phyloP scores from a whole-genome alignment of 331 rosid genomes.

The Quercus phellos region DNA sequence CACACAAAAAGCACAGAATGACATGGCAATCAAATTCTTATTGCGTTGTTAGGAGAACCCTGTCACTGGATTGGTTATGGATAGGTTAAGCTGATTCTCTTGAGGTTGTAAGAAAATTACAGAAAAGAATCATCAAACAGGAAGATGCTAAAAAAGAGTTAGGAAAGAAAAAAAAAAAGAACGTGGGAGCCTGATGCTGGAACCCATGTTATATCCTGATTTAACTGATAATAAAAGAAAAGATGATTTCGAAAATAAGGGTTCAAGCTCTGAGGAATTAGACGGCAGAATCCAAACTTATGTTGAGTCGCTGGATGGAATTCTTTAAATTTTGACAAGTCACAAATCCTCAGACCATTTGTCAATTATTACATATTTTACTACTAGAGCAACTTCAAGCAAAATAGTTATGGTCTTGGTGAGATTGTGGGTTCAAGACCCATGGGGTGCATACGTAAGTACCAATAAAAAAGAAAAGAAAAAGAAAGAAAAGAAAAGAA shows the following conservation, averaged over 20 bases:
- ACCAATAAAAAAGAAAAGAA: too few relatives aligned
- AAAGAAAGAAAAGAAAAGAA: not conserved
- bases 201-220: not conserved
- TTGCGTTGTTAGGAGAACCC: not conserved
- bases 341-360: conserved; percentile 1
- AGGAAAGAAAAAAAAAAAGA: not conserved
- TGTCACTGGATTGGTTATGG: not conserved
- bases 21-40: not conserved
- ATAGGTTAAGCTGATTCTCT: not conserved
- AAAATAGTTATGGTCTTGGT: not conserved
- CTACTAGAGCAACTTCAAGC: not conserved
- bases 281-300: not conserved
- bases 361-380: not conserved
- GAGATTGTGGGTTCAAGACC: too few relatives aligned
- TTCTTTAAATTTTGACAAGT: conserved; percentile 1
- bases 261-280: too few relatives aligned
- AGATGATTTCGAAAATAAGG: not conserved
- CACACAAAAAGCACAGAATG: not conserved
- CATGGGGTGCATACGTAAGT: too few relatives aligned
- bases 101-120: not conserved
- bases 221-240: not conserved
- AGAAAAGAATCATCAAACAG: not conserved
- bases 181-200: not conserved
- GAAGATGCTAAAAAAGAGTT: not conserved
- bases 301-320: not conserved